phyloP scores from a whole-genome alignment of 768 basidiomycete genomes.

The Russula sp. region DNA sequence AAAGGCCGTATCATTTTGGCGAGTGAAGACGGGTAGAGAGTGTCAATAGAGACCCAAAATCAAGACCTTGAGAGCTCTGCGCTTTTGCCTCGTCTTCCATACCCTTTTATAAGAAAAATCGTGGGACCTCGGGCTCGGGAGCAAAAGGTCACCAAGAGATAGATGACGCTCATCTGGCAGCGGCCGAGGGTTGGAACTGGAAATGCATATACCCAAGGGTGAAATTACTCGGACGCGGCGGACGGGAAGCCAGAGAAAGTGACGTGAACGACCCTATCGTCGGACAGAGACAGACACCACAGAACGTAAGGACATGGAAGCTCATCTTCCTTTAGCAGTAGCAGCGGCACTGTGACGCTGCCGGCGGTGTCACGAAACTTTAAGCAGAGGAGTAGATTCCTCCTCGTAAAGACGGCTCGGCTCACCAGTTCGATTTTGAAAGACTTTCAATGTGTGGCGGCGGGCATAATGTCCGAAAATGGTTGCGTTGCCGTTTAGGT shows the following conservation, averaged over 20 bases:
- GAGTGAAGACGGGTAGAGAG: not conserved
- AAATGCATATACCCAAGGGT: not conserved
- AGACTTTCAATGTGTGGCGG: too few relatives aligned
- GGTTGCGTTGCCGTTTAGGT: too few relatives aligned
- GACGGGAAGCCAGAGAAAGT: not conserved
- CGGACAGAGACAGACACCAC: not conserved
- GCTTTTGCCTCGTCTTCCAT: not conserved
- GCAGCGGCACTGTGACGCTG: too few relatives aligned
- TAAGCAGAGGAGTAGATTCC: too few relatives aligned
- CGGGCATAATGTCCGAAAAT: too few relatives aligned
- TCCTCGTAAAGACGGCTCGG: too few relatives aligned
- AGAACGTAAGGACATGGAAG: not conserved
- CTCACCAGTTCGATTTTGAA: too few relatives aligned
- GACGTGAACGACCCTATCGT: not conserved
- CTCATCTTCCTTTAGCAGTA: not conserved
- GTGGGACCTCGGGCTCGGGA: too few relatives aligned
- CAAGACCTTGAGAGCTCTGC: not conserved
- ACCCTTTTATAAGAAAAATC: not conserved
- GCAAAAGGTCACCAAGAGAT: not conserved
- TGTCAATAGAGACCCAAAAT: not conserved
- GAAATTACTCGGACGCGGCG: not conserved
- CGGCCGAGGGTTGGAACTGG: not conserved
- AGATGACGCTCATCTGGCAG: not conserved
- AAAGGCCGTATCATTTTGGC: conserved; percentile 5
- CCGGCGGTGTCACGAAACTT: too few relatives aligned